Conservation (phyloP, 2,329 filamentous ascomycete genomes). For the Microdochium bolleyi region DNA sequence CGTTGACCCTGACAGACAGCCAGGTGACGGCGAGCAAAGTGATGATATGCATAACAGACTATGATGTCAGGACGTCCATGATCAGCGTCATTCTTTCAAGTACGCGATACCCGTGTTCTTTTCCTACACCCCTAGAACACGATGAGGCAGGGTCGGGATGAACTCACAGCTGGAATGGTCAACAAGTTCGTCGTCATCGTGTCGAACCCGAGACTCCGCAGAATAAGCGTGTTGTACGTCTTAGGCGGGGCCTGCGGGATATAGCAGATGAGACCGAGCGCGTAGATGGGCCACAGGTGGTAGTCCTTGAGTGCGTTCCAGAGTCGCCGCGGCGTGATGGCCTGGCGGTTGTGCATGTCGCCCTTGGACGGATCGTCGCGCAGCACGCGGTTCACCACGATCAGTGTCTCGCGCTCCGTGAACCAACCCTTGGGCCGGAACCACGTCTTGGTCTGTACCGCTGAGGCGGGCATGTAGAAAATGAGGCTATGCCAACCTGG, state of each 20-base stretch:
- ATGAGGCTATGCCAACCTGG: constrained; percentile 37
- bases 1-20: constrained; percentile 40
- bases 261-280: constrained; percentile 37
- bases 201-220: constrained; percentile 40
- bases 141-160: neutral
- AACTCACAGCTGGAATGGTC: constrained; percentile 39
- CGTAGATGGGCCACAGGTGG: constrained; percentile 48
- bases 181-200: constrained; percentile 49
- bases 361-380: constrained; percentile 52
- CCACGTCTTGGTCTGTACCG: constrained; percentile 39
- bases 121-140: constrained; percentile 9
- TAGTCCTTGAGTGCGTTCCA: constrained; percentile 45
- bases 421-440: constrained; percentile 48
- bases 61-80: no score
- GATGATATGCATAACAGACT: constrained; percentile 40
- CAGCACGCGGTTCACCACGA: constrained; percentile 48
- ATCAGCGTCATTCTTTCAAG: no score
- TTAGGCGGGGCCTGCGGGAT: constrained; percentile 38
- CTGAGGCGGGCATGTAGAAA: constrained; percentile 44
- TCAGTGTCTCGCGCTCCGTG: constrained; percentile 45
- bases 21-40: constrained; percentile 42
- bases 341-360: constrained; percentile 50
- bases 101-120: no score
- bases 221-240: constrained; percentile 43
- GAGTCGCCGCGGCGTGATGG: constrained; percentile 36